phyloP scores from a whole-genome alignment of 2,329 filamentous ascomycete genomes.

The Alternaria rosae region DNA sequence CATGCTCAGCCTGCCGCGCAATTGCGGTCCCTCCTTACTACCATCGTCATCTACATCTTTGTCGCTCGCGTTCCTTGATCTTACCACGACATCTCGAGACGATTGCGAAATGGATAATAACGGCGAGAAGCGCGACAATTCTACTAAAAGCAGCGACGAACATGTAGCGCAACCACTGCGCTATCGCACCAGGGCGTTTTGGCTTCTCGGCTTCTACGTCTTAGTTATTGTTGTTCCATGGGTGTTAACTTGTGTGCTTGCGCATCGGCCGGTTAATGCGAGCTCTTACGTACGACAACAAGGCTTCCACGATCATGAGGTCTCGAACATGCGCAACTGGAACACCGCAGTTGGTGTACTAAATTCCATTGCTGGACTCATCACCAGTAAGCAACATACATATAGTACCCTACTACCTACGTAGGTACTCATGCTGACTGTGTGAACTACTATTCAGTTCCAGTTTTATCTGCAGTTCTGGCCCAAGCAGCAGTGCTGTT shows the following conservation, averaged over 20 bases:
- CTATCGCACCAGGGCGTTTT: not conserved
- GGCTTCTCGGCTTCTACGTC: not conserved
- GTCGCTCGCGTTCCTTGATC: no score
- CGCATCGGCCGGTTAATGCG: not conserved
- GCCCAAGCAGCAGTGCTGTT: not conserved
- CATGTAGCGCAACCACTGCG: not conserved
- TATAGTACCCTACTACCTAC: no score
- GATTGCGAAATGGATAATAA: no score
- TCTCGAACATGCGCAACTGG: not conserved
- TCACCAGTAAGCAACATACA: not conserved
- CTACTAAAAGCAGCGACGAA: no score
- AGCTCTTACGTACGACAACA: not conserved
- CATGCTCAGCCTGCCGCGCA: no score
- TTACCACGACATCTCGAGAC: no score
- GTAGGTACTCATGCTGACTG: no score
- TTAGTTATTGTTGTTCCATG: not conserved
- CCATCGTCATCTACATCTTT: no score
- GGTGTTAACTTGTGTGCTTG: conserved; percentile 5
- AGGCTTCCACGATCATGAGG: not conserved
- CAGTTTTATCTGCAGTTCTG: not conserved
- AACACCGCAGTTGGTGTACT: not conserved
- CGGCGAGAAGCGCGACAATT: no score
- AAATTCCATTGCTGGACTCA: not conserved
- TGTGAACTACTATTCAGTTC: not conserved
- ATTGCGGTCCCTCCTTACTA: no score